Evolutionary conservation across 2,329 filamentous ascomycete genomes (phyloP).

Genomic region (Monilinia vaccinii-corymbosi): DNA sequence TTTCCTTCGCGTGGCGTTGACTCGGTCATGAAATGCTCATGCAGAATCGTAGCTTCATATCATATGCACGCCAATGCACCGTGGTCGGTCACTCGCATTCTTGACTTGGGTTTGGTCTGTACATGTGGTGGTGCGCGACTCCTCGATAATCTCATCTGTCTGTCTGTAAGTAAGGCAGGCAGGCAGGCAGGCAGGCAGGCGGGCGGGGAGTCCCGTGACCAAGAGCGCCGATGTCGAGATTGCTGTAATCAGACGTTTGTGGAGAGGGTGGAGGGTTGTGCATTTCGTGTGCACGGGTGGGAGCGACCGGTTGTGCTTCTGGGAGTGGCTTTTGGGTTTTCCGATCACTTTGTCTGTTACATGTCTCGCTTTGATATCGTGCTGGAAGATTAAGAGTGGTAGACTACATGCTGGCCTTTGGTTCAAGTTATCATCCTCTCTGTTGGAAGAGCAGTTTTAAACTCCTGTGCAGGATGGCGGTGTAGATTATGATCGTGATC

Average conservation of each 20-base stretch:
- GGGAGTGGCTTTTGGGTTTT: not conserved
- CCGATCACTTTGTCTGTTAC: not conserved
- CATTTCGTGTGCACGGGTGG: not conserved
- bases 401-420: not conserved
- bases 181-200: not conserved
- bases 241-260: not conserved
- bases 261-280: not conserved
- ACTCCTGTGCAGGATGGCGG: slow-evolving; percentile 1
- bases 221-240: not conserved
- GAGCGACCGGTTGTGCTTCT: not conserved
- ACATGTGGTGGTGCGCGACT: not conserved
- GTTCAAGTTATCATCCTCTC: not conserved
- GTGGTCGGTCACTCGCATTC: not conserved
- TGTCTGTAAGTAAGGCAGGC: no score
- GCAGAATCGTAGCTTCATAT: not conserved
- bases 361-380: not conserved
- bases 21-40: not conserved
- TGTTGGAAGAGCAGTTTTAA: not conserved
- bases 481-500: not conserved
- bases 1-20: not conserved
- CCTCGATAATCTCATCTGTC: not conserved
- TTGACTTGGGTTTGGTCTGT: not conserved
- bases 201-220: not conserved
- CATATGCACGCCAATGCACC: not conserved
- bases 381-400: not conserved